These are phyloP conservation scores for Vaccinium corymbosum DNA, from an alignment of 148 eudicot genomes.

Conservation along the genomic window DNA sequence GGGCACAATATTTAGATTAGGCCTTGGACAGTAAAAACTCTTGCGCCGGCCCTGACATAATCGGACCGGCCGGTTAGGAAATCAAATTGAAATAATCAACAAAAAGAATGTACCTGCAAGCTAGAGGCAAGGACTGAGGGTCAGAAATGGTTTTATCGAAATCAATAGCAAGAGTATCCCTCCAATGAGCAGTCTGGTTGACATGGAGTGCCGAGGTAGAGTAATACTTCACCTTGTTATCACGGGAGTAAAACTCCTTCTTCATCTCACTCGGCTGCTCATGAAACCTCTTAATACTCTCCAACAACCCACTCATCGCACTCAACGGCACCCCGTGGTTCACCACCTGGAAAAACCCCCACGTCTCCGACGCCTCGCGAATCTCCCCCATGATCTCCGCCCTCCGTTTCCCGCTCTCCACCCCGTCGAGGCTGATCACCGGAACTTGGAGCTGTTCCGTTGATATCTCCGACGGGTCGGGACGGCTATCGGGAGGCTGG, in stretches of 20 bases:
- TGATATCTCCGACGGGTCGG: background rate
- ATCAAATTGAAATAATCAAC: too few species aligned
- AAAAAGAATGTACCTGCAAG: conserved; percentile 31
- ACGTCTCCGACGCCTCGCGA: conserved; percentile 23
- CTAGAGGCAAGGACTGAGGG: conserved; percentile 34
- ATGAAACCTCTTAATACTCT: conserved; percentile 22
- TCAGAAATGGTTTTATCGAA: conserved; percentile 29
- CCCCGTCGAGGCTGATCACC: conserved; percentile 9
- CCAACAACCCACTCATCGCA: conserved; percentile 18
- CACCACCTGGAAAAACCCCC: conserved; percentile 31
- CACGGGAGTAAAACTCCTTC: conserved; percentile 33
- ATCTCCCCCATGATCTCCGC: conserved; percentile 16
- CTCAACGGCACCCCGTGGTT: conserved; percentile 27
- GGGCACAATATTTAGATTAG: too few species aligned
- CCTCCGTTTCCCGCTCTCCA: conserved; percentile 2
- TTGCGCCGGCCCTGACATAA: too few species aligned
- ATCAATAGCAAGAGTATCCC: conserved; percentile 33
- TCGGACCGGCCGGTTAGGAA: too few species aligned
- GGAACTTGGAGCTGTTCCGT: conserved; percentile 1
- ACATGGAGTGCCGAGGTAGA: conserved; percentile 18
- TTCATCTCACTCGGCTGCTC: conserved; percentile 49
- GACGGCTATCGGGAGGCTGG: conserved; percentile 2
- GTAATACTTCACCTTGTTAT: conserved; percentile 24
- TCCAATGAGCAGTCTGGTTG: conserved; percentile 31
- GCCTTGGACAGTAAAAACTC: too few species aligned